Conservation (phyloP, 2,329 filamentous ascomycete genomes). For the Exophiala oligosperma region DNA sequence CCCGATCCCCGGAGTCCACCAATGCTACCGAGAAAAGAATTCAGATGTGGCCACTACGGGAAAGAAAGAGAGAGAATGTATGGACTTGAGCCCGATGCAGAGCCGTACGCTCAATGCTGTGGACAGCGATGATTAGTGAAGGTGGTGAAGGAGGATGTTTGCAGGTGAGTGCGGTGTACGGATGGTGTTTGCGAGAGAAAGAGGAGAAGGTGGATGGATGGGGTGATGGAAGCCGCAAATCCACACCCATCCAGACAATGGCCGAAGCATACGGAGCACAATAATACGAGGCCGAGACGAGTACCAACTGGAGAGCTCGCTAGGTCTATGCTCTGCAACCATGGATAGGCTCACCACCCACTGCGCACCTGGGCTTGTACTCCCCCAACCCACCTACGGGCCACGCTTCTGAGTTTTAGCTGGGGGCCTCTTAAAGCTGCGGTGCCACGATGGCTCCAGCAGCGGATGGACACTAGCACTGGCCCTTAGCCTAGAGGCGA, state of each 20-base stretch:
- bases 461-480: neutral
- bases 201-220: constrained; percentile 1
- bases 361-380: neutral
- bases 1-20: neutral
- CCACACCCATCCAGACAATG: neutral
- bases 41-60: neutral
- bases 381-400: neutral
- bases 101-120: neutral
- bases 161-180: neutral
- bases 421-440: neutral
- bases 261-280: neutral
- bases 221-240: neutral
- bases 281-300: too few species aligned
- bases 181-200: neutral
- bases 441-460: neutral
- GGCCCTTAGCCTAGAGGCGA: neutral
- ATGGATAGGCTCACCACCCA: too few species aligned
- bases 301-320: neutral
- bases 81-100: neutral
- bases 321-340: neutral
- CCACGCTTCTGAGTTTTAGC: neutral
- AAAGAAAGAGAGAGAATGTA: neutral
- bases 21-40: neutral
- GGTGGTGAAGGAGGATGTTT: neutral
- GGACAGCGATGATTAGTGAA: neutral